Base-by-base conservation (phyloP, 495 filamentous ascomycete genomes). In the Aspergillus affinis region DNA sequence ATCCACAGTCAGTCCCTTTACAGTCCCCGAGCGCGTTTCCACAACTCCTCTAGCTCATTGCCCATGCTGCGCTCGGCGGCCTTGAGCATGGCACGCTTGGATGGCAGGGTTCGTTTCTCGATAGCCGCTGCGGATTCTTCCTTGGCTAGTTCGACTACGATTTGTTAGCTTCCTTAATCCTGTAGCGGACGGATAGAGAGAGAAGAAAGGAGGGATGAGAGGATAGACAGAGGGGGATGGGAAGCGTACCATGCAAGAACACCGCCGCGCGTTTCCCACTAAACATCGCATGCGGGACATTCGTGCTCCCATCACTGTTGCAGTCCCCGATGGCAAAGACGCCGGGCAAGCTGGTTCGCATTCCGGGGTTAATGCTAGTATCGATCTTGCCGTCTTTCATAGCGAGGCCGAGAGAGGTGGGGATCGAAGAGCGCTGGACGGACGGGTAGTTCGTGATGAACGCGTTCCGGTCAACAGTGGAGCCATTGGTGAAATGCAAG, bases 211-310 rank as follows among this genome's bases (percentile, higher is more conserved):
- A 26, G 2, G 4, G 23, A 26, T 2, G 23, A 26, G 4, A 26
- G 23, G 23, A 26, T 26, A 26, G 23, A 4, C 23, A 26, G 23
- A 26, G 23, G 17, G 13, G 2, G 49, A 51, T 0, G 49, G 21
- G 9, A 55, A 20, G 27, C 79, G 67, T 62, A 85, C 82, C 80
- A 66, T 86, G 83, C 21, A 82, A 48, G 53, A 69, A 84, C 18
- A 85, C 84, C 6, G 78, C 81, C 8, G 83, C 77, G 47, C 80
- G 67, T 75, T 85, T 86, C 2, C 80, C 83, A 27, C 72, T 80
- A 61, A 74, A 86, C 71, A 86, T 78, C 2, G 84, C 84, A 58
- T 86, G 84, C 0, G 83, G 82, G 18, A 86, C 82, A 56, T 85
- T 86, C 12, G 82, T 85, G 44, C 76, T 74, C 29, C 79, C 80